Evolutionary conservation across 257 asterid genomes (phyloP).

Genomic region (Solanum medicagineum): DNA sequence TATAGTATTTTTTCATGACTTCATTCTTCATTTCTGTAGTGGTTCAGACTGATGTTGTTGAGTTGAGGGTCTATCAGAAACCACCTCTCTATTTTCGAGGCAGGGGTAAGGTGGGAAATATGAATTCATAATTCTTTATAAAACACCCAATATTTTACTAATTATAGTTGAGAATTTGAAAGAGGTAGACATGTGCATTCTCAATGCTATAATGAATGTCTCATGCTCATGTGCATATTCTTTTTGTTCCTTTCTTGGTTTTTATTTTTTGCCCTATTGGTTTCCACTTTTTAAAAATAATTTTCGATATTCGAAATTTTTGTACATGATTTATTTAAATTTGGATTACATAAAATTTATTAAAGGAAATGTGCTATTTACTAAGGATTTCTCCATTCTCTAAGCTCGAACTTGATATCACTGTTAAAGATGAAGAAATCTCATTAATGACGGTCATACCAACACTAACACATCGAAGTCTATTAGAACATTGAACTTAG

Average conservation of each 20-base stretch:
- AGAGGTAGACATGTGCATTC: neutral
- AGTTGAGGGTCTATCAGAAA: no score
- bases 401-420: neutral
- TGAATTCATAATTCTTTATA: neutral
- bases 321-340: neutral
- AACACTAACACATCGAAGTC: no score
- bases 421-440: neutral
- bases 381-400: no score
- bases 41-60: no score
- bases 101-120: no score
- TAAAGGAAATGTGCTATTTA: neutral
- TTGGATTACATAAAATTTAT: rapidly evolving
- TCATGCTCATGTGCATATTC: neutral
- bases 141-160: neutral
- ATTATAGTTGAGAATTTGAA: neutral
- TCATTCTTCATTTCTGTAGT: no score
- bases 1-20: no score
- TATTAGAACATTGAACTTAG: no score
- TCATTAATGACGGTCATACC: no score
- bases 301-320: neutral
- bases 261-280: neutral
- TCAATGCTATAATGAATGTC: neutral
- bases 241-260: neutral
- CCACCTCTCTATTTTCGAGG: no score
- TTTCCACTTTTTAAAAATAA: neutral